Evolutionary conservation across 495 filamentous ascomycete species (phyloP), one percentile per base, ranked within the genome.

Genomic region (Hapsidospora chrysogenum): DNA sequence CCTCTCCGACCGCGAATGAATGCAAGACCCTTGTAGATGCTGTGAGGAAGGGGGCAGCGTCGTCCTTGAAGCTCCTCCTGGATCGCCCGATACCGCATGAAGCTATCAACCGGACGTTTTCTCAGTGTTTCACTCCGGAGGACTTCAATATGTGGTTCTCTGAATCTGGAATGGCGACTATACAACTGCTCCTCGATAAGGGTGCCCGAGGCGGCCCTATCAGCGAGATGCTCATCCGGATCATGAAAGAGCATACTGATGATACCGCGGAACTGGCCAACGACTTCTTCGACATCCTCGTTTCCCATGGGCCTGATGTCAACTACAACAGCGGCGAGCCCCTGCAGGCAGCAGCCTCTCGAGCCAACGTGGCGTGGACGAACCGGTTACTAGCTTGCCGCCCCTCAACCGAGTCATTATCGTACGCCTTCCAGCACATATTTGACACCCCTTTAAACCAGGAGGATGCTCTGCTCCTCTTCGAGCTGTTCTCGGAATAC

Each of bases 1-100:
- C 58, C 16, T 62, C 57, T 0, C 56, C 61, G 5, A 29, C 52
- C 20, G 41, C 43, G 1, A 64, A 63, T 31, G 47, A 46, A 27
- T 67, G 63, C 38, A 51, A 61, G 49, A 56, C 58, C 11, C 34
- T 67, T 29, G 48, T 60, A 3, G 60, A 65, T 26, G 61, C 60
- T 1, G 45, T 50, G 1, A 45, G 46, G 39, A 47, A 46, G 4
- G 36, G 57, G 5, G 26, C 48, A 3, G 23, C 33, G 5, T 28
- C 33, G 13, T 17, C 22, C 7, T 31, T 50, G 3, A 48, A 54
- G 8, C 40, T 60, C n/a, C 48, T 67, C 50, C 0, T 54, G 57
- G 45, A 45, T 48, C 4, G 63, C 61, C 30, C 36, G 42, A 25
- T 36, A 5, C 33, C 33, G 2, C 20, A 25, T 3, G 53, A 57